These are phyloP conservation scores for Boletellus ananas DNA, from an alignment of 768 basidiomycete species.

Conservation along the genomic window DNA sequence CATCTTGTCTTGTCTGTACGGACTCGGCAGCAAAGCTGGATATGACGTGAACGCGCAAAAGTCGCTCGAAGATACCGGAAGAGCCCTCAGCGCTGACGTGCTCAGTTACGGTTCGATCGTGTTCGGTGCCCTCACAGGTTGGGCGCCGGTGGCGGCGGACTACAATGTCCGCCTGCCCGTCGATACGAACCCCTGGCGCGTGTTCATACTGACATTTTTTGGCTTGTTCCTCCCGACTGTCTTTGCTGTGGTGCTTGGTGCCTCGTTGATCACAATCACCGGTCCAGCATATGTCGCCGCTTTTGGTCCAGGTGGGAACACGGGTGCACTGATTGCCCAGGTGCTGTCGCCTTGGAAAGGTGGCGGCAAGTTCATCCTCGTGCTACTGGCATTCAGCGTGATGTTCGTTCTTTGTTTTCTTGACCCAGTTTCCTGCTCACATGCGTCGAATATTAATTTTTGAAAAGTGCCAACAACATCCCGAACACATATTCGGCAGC, in stretches of 20 bases:
- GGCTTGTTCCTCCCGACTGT: slow-evolving; percentile 47
- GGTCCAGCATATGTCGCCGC: slow-evolving; percentile 38
- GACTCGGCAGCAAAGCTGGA: slow-evolving; percentile 45
- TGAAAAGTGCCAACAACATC: slow-evolving; percentile 35
- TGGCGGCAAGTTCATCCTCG: slow-evolving; percentile 39
- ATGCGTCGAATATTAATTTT: slow-evolving; percentile 7
- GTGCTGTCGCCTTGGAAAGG: slow-evolving; percentile 44
- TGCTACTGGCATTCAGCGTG: slow-evolving; percentile 41
- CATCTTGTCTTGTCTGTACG: slow-evolving; percentile 50
- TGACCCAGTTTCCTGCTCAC: neutral
- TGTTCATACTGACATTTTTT: slow-evolving; percentile 49
- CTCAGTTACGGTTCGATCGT: slow-evolving; percentile 51
- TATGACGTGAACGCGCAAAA: slow-evolving; percentile 44
- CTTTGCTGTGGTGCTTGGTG: slow-evolving; percentile 37
- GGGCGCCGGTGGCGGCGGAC: slow-evolving; percentile 53
- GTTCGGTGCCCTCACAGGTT: slow-evolving; percentile 46
- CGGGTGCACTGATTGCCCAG: slow-evolving; percentile 42
- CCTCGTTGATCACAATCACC: slow-evolving; percentile 41
- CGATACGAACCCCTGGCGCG: slow-evolving; percentile 37
- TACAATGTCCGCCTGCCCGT: slow-evolving; percentile 50
- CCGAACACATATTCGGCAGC: slow-evolving; percentile 46
- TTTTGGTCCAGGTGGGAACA: slow-evolving; percentile 35
- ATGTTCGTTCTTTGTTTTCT: slow-evolving; percentile 29
- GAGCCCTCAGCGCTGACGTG: slow-evolving; percentile 43
- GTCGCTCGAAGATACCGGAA: slow-evolving; percentile 40